These are phyloP conservation scores for Senecio squalidus DNA, from an alignment of 140 eudicot species.

Conservation along the genomic window DNA sequence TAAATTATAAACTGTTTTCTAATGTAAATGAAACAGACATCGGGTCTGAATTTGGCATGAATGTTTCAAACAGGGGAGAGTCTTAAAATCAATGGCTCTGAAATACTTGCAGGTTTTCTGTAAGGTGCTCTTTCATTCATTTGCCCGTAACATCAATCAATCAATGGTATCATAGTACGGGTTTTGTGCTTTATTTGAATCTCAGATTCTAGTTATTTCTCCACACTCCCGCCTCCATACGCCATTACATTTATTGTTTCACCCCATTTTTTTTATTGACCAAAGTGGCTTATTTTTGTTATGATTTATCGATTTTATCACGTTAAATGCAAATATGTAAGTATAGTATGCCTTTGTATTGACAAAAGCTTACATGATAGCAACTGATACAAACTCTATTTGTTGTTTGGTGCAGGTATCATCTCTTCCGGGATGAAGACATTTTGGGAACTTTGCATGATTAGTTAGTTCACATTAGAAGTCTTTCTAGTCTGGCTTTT, in stretches of 20 bases:
- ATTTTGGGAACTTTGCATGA: constrained; percentile 84
- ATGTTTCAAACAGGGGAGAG: constrained; percentile 27
- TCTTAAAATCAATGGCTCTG: constrained; percentile 26
- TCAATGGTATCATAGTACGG: constrained; percentile 41
- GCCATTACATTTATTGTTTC: constrained; percentile 30
- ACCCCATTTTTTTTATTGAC: too few relatives aligned
- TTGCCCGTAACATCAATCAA: constrained; percentile 29
- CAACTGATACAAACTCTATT: too few relatives aligned
- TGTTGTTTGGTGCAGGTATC: constrained; percentile 53
- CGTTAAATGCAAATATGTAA: too few relatives aligned
- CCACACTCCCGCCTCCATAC: constrained; percentile 37
- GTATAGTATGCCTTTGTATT: too few relatives aligned
- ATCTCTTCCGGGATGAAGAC: constrained; percentile 75
- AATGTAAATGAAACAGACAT: too few relatives aligned
- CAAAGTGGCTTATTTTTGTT: too few relatives aligned
- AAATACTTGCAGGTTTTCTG: constrained; percentile 42
- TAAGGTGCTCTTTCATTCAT: constrained; percentile 29
- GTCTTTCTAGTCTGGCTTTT: neutral
- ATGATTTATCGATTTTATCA: too few relatives aligned
- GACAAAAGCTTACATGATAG: too few relatives aligned
- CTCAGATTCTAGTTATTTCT: neutral
- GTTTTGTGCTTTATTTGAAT: constrained; percentile 25
- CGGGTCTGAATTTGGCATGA: constrained; percentile 22
- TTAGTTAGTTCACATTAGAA: constrained; percentile 13
- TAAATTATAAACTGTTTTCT: neutral